Evolutionary conservation across 306 rosid genomes (phyloP).

Genomic region (Acacia crassicarpa): DNA sequence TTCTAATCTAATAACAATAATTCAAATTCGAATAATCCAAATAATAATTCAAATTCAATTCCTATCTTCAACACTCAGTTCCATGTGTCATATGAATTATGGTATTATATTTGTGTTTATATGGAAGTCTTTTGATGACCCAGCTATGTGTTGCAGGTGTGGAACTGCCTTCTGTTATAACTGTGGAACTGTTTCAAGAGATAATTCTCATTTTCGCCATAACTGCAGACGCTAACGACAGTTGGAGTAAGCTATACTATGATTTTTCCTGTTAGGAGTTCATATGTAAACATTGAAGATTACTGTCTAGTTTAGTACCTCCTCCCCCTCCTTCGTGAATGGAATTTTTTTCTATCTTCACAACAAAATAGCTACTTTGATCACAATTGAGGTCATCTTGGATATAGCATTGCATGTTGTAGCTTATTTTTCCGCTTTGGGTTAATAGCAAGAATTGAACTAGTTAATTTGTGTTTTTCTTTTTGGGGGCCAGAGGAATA

Average conservation of each 20-base stretch:
- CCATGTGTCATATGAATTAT: background rate
- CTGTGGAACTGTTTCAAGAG: conserved; percentile 31
- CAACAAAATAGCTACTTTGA: background rate
- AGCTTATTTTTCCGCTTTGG: background rate
- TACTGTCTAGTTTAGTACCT: background rate
- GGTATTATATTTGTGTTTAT: conserved; percentile 16
- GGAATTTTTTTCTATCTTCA: background rate
- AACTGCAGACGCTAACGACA: conserved; percentile 20
- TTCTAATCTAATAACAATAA: no score
- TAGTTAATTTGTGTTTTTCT: background rate
- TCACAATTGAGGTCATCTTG: no score
- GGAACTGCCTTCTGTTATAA: conserved; percentile 49
- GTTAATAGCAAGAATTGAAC: background rate
- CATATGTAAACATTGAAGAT: background rate
- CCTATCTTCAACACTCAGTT: no score
- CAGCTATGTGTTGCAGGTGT: conserved; percentile 41
- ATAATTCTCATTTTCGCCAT: conserved; percentile 12
- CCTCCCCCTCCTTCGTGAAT: background rate
- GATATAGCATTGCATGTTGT: background rate
- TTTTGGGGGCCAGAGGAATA: no score
- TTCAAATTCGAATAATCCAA: no score
- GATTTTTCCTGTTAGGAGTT: background rate
- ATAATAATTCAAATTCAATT: no score
- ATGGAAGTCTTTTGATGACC: background rate
- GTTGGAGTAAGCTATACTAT: background rate